phyloP scores from a whole-genome alignment of 2,329 filamentous ascomycete species.

The Teratosphaeriaceae sp. region DNA sequence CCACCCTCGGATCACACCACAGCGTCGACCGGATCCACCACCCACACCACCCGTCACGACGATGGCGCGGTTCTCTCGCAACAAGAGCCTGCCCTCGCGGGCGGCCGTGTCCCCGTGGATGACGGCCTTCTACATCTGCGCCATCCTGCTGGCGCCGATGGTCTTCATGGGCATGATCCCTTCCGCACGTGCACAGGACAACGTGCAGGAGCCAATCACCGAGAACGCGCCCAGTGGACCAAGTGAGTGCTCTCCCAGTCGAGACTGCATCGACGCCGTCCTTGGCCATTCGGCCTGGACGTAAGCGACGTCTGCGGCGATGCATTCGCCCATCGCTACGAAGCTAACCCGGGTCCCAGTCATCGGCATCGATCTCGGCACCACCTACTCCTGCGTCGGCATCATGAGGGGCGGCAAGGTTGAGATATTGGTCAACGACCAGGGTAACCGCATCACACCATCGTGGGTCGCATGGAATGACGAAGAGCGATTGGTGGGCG shows the following conservation, averaged over 20 bases:
- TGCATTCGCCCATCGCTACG: too few relatives aligned
- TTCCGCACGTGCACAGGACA: slow-evolving; percentile 58
- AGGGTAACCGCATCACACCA: slow-evolving; percentile 93
- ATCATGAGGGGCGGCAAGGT: slow-evolving; percentile 95
- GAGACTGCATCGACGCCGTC: too few relatives aligned
- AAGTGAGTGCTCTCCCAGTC: slow-evolving; percentile 31
- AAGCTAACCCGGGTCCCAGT: slow-evolving; percentile 41
- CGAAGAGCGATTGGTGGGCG: slow-evolving; percentile 92
- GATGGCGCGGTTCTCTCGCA: slow-evolving; percentile 30
- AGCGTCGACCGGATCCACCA: neutral
- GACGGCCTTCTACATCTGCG: slow-evolving; percentile 83
- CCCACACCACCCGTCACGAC: slow-evolving; percentile 19
- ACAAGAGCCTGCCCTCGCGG: slow-evolving; percentile 22
- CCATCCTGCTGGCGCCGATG: slow-evolving; percentile 78
- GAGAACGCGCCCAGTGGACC: slow-evolving; percentile 67
- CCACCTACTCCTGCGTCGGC: slow-evolving; percentile 81
- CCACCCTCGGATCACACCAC: too few relatives aligned
- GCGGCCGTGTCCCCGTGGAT: slow-evolving; percentile 50
- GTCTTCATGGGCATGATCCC: slow-evolving; percentile 64
- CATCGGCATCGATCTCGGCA: slow-evolving; percentile 93
- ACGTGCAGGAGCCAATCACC: slow-evolving; percentile 55
- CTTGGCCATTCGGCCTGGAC: too few relatives aligned
- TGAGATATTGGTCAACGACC: slow-evolving; percentile 92
- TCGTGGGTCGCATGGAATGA: slow-evolving; percentile 63
- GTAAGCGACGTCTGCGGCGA: too few relatives aligned